Percentiles rank a stretch among this genome's conserved stretches.
These are phyloP conservation scores for Cornus florida DNA, from an alignment of 148 eudicot genomes.

Conservation along the genomic window DNA sequence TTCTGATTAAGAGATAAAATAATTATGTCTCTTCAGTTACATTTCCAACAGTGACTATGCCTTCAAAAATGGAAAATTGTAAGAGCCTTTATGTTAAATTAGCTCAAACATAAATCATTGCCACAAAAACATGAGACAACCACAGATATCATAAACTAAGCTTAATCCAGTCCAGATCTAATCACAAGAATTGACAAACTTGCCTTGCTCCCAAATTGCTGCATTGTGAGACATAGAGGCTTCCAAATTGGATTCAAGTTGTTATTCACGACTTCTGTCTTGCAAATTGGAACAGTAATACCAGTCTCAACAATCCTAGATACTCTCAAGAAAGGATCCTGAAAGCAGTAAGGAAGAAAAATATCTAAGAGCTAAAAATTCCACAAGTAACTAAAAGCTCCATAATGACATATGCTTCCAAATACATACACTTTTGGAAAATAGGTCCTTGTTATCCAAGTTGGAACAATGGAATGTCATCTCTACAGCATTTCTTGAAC, in stretches of 20 bases:
- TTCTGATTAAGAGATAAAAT: background rate
- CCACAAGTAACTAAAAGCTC: background rate
- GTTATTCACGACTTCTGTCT: conserved; percentile 80
- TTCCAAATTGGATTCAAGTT: conserved; percentile 90
- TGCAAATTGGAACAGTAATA: conserved; percentile 70
- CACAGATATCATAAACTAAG: no score
- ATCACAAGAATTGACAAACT: conserved; percentile 24
- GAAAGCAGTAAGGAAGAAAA: conserved; percentile 18
- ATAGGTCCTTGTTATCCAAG: conserved; percentile 74
- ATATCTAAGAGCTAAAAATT: conserved; percentile 5
- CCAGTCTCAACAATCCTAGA: conserved; percentile 78
- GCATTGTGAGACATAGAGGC: conserved; percentile 72
- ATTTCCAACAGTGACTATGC: background rate
- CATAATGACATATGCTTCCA: background rate
- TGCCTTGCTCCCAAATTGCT: conserved; percentile 82
- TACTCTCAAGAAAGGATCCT: conserved; percentile 95
- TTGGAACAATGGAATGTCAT: conserved; percentile 57
- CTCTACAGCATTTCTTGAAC: no score
- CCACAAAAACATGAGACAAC: no score
- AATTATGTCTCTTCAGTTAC: background rate
- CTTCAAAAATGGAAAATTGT: background rate
- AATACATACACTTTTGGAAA: conserved; percentile 82
- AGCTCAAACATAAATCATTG: background rate
- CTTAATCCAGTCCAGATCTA: background rate
- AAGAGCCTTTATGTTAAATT: background rate